Evolutionary conservation across 2,329 filamentous ascomycete genomes (phyloP), one percentile per base, ranked within the genome.

Genomic region (Epichloe sylvatica): DNA sequence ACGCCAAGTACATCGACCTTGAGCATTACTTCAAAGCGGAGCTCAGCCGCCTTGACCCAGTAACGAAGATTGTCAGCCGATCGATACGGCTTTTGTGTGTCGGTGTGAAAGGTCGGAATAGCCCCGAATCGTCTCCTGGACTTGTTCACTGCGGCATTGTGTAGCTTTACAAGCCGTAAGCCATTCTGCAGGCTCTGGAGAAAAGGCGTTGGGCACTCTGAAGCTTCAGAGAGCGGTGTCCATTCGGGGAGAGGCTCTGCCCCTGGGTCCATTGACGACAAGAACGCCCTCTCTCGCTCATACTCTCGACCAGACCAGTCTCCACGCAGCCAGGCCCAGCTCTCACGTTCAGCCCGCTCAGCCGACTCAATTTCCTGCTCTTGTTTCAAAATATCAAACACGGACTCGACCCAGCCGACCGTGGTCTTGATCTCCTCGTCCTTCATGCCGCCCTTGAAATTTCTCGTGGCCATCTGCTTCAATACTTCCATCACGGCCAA

Each of bases 11-110:
- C 87, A 60, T 96, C 88, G 49, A 95, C 75, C 54, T 83, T 79
- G 47, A 97, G 73, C 57, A 85, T 77, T 38, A 90, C 78, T 67
- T 97, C 92, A 83, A 91, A 98, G 49, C 92, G 81, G 51, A 97
- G 74, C 69, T 98, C 90, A 7, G 90, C 89, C 1, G 91, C 92
- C 70, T 98, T 98, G 67, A 86, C 78, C 91, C 92, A 98, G 72
- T 85, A 98, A 39, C 89, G 80, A 53, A 98, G 74, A 64, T 98
- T 98, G 58, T 98, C 92, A 3, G 90, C 88, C 54, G 83, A 83
- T 45, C 92, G 84, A 65, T 98, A 98, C 0, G 92, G 92, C 68
- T 97, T 97, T 52, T 81, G 83, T 9, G 92, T 91, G 65, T 98
- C 89, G n/a, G 81, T 83, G 64, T 97, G 92, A 65, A 84, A 96